Conservation (phyloP, 208 protist genomes). For the Acanthamoeba divionensis region DNA sequence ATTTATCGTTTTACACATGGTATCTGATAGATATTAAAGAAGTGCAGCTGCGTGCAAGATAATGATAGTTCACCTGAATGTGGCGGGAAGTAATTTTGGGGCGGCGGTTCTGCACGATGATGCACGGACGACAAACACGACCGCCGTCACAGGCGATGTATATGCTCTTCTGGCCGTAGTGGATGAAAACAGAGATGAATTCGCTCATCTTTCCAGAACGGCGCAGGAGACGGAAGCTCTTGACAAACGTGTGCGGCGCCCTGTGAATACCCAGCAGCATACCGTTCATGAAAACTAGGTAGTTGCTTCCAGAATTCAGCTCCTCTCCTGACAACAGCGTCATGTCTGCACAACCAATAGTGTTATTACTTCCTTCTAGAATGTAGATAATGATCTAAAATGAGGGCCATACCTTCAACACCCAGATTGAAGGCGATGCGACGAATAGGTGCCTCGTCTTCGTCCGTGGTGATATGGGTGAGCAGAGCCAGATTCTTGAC, state of each 20-base stretch:
- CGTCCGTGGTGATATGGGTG: conserved; percentile 96
- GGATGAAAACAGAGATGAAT: conserved; percentile 85
- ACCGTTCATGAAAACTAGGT: conserved; percentile 86
- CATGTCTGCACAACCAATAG: conserved; percentile 70
- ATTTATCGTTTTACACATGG: too few relatives aligned
- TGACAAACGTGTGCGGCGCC: conserved; percentile 77
- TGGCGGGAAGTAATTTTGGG: conserved; percentile 66
- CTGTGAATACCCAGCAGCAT: conserved; percentile 84
- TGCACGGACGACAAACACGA: conserved; percentile 91
- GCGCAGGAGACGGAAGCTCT: conserved; percentile 77
- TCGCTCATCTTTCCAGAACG: conserved; percentile 71
- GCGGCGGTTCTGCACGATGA: conserved; percentile 88
- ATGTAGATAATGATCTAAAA: neutral
- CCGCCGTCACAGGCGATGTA: conserved; percentile 90
- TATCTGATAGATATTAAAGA: neutral
- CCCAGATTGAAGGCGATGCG: conserved; percentile 75
- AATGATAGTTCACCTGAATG: conserved; percentile 58
- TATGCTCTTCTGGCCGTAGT: conserved; percentile 78
- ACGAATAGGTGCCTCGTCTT: conserved; percentile 86
- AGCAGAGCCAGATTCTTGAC: conserved; percentile 99
- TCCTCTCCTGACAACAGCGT: conserved; percentile 86
- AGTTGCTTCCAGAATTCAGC: conserved; percentile 62
- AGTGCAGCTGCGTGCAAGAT: neutral
- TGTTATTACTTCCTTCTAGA: neutral
- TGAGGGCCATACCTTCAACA: conserved; percentile 68